phyloP scores from a whole-genome alignment of 495 filamentous ascomycete genomes.

The Pseudoneurospora amorphoporcata region DNA sequence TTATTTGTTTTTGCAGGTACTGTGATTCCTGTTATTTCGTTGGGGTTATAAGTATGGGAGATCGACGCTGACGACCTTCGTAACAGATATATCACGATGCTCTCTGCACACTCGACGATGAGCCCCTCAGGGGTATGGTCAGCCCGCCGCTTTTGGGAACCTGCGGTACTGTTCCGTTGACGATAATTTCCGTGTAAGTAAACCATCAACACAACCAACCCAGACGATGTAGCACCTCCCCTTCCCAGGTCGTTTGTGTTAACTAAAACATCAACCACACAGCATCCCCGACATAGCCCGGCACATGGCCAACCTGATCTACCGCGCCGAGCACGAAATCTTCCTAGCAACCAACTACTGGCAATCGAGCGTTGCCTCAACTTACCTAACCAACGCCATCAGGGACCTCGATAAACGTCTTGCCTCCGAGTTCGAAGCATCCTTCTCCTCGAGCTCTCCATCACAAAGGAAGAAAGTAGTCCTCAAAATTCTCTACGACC shows the following conservation, averaged over 20 bases:
- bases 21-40: not conserved
- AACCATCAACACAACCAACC: not conserved
- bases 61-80: not conserved
- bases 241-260: not conserved
- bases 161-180: constrained; percentile 54
- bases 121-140: constrained; percentile 46
- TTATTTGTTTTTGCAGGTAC: constrained; percentile 53
- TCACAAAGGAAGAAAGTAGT: constrained; percentile 34
- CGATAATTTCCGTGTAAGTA: constrained; percentile 51
- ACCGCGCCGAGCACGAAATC: constrained; percentile 59
- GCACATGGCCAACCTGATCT: constrained; percentile 68
- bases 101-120: constrained; percentile 47
- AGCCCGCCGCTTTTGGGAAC: constrained; percentile 64
- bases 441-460: not conserved
- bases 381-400: constrained; percentile 56
- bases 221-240: not conserved
- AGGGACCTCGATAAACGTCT: constrained; percentile 51
- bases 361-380: constrained; percentile 56
- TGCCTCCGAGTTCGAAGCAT: constrained; percentile 44
- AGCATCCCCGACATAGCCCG: constrained; percentile 58
- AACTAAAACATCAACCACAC: not conserved
- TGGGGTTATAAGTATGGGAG: not conserved
- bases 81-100: constrained; percentile 55
- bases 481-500: constrained; percentile 68
- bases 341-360: constrained; percentile 68